phyloP scores from a whole-genome alignment of 805 yeast species.

The Spencermartinsiella europaea region DNA sequence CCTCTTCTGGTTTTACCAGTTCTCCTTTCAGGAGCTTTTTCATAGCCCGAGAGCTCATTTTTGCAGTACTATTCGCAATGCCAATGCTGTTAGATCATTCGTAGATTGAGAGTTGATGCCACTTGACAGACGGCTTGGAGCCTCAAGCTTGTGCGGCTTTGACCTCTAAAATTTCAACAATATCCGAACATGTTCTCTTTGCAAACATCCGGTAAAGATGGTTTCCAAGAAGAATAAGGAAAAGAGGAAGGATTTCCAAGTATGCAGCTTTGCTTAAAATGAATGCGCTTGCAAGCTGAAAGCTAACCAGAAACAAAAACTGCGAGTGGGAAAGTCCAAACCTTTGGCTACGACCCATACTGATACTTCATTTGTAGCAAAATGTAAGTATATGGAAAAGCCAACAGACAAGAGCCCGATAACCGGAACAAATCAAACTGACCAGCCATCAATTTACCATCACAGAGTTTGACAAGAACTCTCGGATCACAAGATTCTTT shows the following conservation, averaged over 20 bases:
- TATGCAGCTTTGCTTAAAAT: no score
- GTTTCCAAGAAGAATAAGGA: constrained; percentile 49
- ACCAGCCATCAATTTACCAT: constrained; percentile 35
- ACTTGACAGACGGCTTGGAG: no score
- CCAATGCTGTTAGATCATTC: no score
- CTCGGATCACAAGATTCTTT: constrained; percentile 14
- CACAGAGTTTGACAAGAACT: constrained; percentile 34
- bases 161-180: no score
- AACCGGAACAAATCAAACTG: no score
- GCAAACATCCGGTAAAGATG: no score
- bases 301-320: constrained; percentile 54
- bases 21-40: not conserved
- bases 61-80: not conserved
- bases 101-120: not conserved
- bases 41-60: not conserved
- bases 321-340: constrained; percentile 81
- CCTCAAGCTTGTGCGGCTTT: no score
- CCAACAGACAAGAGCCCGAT: no score
- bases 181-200: no score
- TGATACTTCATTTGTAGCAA: constrained; percentile 78
- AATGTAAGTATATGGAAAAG: constrained; percentile 33
- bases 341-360: constrained; percentile 71
- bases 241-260: constrained; percentile 65
- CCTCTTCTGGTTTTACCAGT: not conserved
- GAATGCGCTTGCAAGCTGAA: no score